These are phyloP conservation scores for Irpex sp. DNA, from an alignment of 1,284 basidiomycete genomes.

Conservation along the genomic window DNA sequence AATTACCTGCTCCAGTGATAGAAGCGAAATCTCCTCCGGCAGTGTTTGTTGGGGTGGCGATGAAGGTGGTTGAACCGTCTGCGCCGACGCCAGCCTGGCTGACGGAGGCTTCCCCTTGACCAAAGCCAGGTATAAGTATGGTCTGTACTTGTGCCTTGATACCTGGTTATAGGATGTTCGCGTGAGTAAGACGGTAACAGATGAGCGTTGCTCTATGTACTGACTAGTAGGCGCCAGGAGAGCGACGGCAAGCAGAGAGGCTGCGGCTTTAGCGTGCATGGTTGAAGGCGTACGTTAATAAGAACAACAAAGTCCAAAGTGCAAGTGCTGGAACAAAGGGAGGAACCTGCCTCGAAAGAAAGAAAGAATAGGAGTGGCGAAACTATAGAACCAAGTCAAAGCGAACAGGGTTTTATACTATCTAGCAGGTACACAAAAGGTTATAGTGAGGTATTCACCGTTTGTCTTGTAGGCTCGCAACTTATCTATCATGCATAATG, in stretches of 20 bases:
- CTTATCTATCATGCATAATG: not conserved
- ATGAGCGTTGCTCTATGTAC: not conserved
- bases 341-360: not conserved
- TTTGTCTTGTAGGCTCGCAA: not conserved
- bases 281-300: not conserved
- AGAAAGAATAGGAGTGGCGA: not conserved
- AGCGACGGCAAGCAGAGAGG: not conserved
- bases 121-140: not conserved
- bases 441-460: not conserved
- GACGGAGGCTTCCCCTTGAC: not conserved
- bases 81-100: not conserved
- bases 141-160: not conserved
- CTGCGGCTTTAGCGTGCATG: not conserved
- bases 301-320: not conserved
- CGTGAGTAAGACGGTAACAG: not conserved
- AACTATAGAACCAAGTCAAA: not conserved
- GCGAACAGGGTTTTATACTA: not conserved
- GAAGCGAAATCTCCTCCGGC: not conserved
- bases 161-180: not conserved
- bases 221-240: not conserved
- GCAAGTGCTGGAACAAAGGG: not conserved
- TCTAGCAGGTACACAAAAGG: not conserved
- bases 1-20: not conserved
- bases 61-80: not conserved
- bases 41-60: not conserved